Evolutionary conservation across 495 filamentous ascomycete genomes (phyloP).

Genomic region (Umbilicaria muhlenbergii): DNA sequence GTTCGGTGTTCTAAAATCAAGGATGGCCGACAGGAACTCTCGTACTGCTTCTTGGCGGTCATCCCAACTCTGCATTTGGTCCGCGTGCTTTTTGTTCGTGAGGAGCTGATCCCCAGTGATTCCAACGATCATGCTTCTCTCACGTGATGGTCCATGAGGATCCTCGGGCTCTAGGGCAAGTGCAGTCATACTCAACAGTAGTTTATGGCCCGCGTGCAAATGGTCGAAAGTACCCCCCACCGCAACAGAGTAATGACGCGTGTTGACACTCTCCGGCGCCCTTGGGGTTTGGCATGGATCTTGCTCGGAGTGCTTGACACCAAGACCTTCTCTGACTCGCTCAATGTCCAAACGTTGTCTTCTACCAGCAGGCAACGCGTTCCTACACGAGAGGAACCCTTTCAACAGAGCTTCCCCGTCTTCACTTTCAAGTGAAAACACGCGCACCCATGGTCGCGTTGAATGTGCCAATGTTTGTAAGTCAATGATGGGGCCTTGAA

Average conservation of each 20-base stretch:
- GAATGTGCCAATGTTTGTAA: conserved; percentile 49
- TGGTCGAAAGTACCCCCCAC: conserved; percentile 96
- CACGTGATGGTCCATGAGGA: conserved; percentile 8
- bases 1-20: conserved; percentile 35
- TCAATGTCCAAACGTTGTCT: conserved; percentile 28
- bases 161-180: conserved; percentile 41
- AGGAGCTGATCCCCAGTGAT: conserved; percentile 78
- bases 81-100: conserved; percentile 73
- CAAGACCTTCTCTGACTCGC: conserved; percentile 30
- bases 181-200: conserved; percentile 73
- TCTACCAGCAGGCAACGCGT: conserved; percentile 23
- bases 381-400: conserved; percentile 11
- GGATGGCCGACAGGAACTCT: conserved; percentile 54
- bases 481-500: conserved; percentile 38
- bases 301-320: conserved; percentile 14
- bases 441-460: conserved; percentile 47
- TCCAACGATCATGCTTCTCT: conserved; percentile 55
- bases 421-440: conserved; percentile 51
- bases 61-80: conserved; percentile 64
- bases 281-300: background rate
- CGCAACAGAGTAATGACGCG: conserved; percentile 42
- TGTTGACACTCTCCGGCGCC: conserved; percentile 10
- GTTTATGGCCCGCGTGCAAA: conserved; percentile 89
- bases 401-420: conserved; percentile 30
- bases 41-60: conserved; percentile 50